Evolutionary conservation across 441 rosid species (phyloP).

Genomic region (Kokia cookei): DNA sequence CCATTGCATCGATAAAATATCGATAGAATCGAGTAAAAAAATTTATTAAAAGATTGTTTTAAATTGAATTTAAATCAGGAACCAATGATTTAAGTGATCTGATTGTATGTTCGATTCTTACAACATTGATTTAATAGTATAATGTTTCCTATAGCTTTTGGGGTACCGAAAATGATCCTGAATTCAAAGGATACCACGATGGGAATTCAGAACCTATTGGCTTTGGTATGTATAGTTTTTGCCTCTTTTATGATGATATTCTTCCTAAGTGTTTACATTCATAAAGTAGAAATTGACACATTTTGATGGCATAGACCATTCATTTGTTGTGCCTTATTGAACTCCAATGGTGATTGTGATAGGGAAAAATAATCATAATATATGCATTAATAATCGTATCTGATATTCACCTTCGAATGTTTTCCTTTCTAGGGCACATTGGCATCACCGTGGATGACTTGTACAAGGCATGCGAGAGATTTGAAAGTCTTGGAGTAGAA

Average conservation of each 20-base stretch:
- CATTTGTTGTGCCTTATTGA: neutral
- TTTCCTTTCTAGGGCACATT: conserved; percentile 56
- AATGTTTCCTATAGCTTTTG: conserved; percentile 56
- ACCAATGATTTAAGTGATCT: too few relatives aligned
- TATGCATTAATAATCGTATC: too few relatives aligned
- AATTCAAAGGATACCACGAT: conserved; percentile 84
- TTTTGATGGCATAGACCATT: neutral
- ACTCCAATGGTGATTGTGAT: too few relatives aligned
- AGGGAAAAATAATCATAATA: too few relatives aligned
- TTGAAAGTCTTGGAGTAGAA: conserved; percentile 80
- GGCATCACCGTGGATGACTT: conserved; percentile 85
- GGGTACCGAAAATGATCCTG: conserved; percentile 92
- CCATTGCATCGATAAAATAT: too few relatives aligned
- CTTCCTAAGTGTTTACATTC: neutral
- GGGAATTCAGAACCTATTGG: conserved; percentile 94
- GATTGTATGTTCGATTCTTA: too few relatives aligned
- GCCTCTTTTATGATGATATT: neutral
- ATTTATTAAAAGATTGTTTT: too few relatives aligned
- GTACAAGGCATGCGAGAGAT: conserved; percentile 88
- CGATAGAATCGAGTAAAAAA: too few relatives aligned
- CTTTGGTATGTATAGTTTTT: conserved; percentile 49
- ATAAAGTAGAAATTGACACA: neutral
- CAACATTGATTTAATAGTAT: neutral
- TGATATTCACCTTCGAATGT: too few relatives aligned
- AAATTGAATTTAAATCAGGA: too few relatives aligned